These are phyloP conservation scores for Chaetomidium leptoderma DNA, from an alignment of 495 filamentous ascomycete species.

Conservation along the genomic window DNA sequence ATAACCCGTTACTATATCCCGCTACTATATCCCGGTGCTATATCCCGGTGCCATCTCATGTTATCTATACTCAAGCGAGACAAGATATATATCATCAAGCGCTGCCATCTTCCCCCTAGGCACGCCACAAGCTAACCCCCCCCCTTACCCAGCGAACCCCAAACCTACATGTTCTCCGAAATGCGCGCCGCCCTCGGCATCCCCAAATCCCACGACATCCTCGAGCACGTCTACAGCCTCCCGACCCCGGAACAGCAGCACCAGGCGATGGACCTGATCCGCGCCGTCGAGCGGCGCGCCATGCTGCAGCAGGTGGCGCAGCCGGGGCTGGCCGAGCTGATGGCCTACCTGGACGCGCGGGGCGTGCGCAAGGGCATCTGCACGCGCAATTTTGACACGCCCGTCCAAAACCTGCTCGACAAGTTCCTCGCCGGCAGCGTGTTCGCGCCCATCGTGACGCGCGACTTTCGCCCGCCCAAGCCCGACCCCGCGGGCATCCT, in stretches of 20 bases:
- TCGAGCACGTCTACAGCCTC: slow-evolving; percentile 77
- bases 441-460: slow-evolving; percentile 80
- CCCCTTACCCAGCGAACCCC: slow-evolving; percentile 65
- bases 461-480: slow-evolving; percentile 80
- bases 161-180: slow-evolving; percentile 88
- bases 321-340: slow-evolving; percentile 66
- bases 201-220: slow-evolving; percentile 68
- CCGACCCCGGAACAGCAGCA: slow-evolving; percentile 54
- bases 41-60: no score
- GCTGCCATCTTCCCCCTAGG: no score
- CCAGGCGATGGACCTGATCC: slow-evolving; percentile 67
- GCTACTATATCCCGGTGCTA: no score
- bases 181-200: slow-evolving; percentile 74
- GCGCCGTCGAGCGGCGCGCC: slow-evolving; percentile 69
- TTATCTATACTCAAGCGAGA: neutral
- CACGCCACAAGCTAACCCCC: neutral
- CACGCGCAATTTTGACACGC: slow-evolving; percentile 88
- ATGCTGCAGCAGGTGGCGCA: slow-evolving; percentile 78
- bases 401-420: slow-evolving; percentile 59
- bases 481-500: slow-evolving; percentile 83
- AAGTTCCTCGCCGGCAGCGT: slow-evolving; percentile 63
- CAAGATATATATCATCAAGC: no score
- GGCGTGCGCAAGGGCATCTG: slow-evolving; percentile 75
- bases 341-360: slow-evolving; percentile 70
- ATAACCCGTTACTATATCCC: no score